Evolutionary conservation across 495 filamentous ascomycete species (phyloP).

Genomic region (Penicillium goetzii): DNA sequence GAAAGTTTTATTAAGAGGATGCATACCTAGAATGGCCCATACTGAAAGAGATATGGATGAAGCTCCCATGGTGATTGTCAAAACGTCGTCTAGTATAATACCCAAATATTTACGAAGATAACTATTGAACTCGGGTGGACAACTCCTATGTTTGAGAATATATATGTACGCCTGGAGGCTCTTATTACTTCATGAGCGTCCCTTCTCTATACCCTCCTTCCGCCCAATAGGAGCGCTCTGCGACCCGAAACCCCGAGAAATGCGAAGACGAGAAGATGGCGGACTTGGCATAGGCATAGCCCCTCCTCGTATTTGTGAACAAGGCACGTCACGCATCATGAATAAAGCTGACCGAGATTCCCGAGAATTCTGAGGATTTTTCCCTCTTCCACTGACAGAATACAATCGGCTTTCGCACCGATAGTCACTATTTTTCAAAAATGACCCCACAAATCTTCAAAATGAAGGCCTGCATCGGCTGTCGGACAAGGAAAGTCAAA

Average conservation of each 20-base stretch:
- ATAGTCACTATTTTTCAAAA: background rate
- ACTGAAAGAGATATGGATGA: background rate
- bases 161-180: background rate
- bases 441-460: slow-evolving; percentile 8
- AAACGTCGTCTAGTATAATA: background rate
- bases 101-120: too few relatives aligned
- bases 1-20: background rate
- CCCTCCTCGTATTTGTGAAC: background rate
- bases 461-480: slow-evolving; percentile 7
- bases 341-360: slow-evolving; percentile 1
- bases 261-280: slow-evolving; percentile 10
- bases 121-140: too few relatives aligned
- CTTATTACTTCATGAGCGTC: background rate
- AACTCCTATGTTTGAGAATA: too few relatives aligned
- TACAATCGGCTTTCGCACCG: background rate
- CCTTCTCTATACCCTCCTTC: background rate
- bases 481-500: slow-evolving; percentile 7
- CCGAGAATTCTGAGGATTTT: background rate
- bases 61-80: background rate
- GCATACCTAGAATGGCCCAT: background rate
- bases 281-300: background rate
- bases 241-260: slow-evolving; percentile 6
- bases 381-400: background rate
- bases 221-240: slow-evolving; percentile 1
- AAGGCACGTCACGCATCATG: too few relatives aligned